Percentiles rank a stretch among this genome's conserved stretches.
phyloP scores from a whole-genome alignment of 768 basidiomycete genomes.

The Calocera viscosa region DNA sequence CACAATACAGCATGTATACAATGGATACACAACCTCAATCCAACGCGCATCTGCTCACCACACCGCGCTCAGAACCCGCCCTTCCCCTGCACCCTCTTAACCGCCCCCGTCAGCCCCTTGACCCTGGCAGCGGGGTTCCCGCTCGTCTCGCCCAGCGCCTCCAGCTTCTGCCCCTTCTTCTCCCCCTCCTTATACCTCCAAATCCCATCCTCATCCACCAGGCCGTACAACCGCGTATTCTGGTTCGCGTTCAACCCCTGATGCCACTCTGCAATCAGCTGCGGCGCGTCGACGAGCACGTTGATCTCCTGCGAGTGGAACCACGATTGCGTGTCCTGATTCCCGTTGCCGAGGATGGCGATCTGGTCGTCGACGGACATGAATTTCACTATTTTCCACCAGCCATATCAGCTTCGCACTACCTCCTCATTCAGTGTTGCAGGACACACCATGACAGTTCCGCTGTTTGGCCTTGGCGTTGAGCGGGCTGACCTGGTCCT shows the following conservation, averaged over 20 bases:
- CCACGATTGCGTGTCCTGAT: conserved; percentile 61
- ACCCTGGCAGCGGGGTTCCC: conserved; percentile 17
- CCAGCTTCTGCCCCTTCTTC: not conserved
- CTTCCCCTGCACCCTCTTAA: conserved; percentile 33
- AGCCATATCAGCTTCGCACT: not conserved
- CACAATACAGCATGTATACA: too few relatives aligned
- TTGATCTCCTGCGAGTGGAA: conserved; percentile 63
- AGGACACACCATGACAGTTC: conserved; percentile 46
- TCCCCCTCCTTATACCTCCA: conserved; percentile 42
- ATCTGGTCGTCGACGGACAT: conserved; percentile 54
- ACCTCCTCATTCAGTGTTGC: not conserved
- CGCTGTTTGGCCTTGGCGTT: conserved; percentile 54
- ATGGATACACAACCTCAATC: not conserved
- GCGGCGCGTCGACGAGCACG: conserved; percentile 44
- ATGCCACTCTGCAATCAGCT: conserved; percentile 44
- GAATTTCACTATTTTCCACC: conserved; percentile 38
- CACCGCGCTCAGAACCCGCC: conserved; percentile 25
- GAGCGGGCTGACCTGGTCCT: conserved; percentile 51
- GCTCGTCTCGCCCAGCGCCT: not conserved
- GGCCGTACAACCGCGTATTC: conserved; percentile 43
- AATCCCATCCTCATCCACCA: conserved; percentile 40
- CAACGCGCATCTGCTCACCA: too few relatives aligned
- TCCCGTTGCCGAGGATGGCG: conserved; percentile 57
- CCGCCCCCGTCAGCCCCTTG: conserved; percentile 34
- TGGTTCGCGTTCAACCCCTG: conserved; percentile 39